phyloP scores from a whole-genome alignment of 2,329 filamentous ascomycete species.

The Cercospora zeina region DNA sequence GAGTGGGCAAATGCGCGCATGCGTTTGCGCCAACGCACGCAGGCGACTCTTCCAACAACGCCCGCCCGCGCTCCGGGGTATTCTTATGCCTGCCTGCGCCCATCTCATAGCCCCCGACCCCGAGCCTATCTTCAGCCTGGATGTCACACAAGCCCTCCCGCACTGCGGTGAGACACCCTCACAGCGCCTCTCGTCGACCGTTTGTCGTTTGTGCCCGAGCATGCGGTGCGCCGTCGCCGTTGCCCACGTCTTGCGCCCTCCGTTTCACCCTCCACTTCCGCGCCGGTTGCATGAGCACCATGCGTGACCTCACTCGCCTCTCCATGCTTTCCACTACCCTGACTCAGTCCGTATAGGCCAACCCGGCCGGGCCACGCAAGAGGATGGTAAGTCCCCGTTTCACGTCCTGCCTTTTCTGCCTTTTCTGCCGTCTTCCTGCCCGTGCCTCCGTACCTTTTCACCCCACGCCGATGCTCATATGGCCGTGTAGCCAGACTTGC shows the following conservation, averaged over 20 bases:
- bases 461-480: slow-evolving; percentile 29
- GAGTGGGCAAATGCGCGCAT: slow-evolving; percentile 17
- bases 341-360: slow-evolving; percentile 26
- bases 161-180: slow-evolving; percentile 30
- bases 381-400: slow-evolving; percentile 34
- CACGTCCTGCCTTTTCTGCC: background rate
- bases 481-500: slow-evolving; percentile 24
- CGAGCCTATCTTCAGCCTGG: slow-evolving; percentile 31
- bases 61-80: too few relatives aligned
- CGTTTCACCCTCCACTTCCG: slow-evolving; percentile 23
- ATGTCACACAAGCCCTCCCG: slow-evolving; percentile 29
- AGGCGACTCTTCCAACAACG: slow-evolving; percentile 18
- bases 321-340: slow-evolving; percentile 28
- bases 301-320: slow-evolving; percentile 26
- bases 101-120: slow-evolving; percentile 29
- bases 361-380: slow-evolving; percentile 17
- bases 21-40: slow-evolving; percentile 22
- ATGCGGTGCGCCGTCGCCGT: slow-evolving; percentile 25
- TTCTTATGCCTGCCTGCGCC: slow-evolving; percentile 22
- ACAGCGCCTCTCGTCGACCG: slow-evolving; percentile 22
- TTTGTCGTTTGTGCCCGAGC: slow-evolving; percentile 22
- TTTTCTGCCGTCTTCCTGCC: background rate
- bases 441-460: slow-evolving; percentile 12
- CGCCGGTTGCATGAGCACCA: slow-evolving; percentile 26
- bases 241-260: slow-evolving; percentile 25